These are phyloP conservation scores for Dactylis glomerata DNA, from an alignment of 176 grass and related monocot genomes.

Conservation along the genomic window DNA sequence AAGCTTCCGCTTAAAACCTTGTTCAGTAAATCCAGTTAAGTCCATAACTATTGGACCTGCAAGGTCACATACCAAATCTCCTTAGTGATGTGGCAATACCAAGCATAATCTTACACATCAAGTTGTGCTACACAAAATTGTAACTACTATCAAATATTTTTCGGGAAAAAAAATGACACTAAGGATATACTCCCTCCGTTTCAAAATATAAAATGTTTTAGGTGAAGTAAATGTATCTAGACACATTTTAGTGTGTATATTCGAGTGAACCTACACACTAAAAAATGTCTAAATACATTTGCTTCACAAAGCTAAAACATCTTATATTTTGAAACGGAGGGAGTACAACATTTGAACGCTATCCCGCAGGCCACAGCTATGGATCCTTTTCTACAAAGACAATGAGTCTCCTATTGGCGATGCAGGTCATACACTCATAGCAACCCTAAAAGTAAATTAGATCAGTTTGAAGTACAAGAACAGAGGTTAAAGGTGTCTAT, in stretches of 20 bases:
- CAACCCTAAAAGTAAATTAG: background rate
- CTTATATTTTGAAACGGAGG: too few relatives aligned
- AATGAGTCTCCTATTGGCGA: background rate
- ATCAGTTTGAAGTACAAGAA: conserved; percentile 6
- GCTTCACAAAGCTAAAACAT: too few relatives aligned
- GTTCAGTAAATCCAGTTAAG: conserved; percentile 71
- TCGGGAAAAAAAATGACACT: background rate
- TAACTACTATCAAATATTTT: background rate
- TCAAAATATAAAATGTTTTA: too few relatives aligned
- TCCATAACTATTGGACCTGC: conserved; percentile 90
- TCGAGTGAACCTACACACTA: too few relatives aligned
- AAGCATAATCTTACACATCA: background rate
- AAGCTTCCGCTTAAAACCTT: conserved; percentile 76
- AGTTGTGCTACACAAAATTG: background rate
- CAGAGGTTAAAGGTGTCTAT: background rate
- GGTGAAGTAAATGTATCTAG: too few relatives aligned
- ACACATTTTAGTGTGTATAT: too few relatives aligned
- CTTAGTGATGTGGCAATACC: background rate
- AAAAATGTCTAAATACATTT: too few relatives aligned
- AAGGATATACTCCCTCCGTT: background rate
- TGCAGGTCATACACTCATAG: background rate
- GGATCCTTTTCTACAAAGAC: background rate
- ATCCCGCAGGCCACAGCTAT: background rate
- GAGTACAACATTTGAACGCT: background rate
- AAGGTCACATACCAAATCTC: conserved; percentile 23